phyloP scores from a whole-genome alignment of 257 asterid genomes.

The Anisodus tanguticus region DNA sequence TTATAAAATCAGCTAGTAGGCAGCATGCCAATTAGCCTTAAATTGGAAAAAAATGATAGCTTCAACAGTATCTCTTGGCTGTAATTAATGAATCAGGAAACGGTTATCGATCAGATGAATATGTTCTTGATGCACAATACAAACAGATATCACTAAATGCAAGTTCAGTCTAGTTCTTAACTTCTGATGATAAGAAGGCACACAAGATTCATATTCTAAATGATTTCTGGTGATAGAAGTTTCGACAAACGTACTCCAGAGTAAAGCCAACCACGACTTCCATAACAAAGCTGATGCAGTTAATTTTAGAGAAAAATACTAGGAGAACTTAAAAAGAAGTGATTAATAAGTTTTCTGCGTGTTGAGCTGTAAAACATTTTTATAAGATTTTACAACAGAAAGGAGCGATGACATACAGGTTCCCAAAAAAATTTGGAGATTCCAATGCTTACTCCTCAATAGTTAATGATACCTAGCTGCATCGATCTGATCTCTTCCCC shows the following conservation, averaged over 20 bases:
- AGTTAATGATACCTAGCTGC: constrained; percentile 34
- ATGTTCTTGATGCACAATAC: background rate
- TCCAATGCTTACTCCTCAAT: background rate
- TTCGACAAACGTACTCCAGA: background rate
- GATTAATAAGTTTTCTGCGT: background rate
- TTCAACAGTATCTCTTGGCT: background rate
- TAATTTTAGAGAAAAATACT: background rate
- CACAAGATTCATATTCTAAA: background rate
- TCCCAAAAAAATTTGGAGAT: constrained; percentile 20
- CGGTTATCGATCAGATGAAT: background rate
- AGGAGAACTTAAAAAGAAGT: background rate
- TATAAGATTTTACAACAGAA: background rate
- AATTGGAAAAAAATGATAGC: no score
- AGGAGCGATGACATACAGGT: background rate
- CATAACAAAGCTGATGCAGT: constrained; percentile 10
- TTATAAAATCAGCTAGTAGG: no score
- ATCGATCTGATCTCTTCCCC: constrained; percentile 36
- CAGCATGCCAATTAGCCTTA: no score
- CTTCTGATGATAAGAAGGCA: background rate
- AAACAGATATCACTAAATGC: background rate
- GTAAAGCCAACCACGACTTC: background rate
- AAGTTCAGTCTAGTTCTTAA: background rate
- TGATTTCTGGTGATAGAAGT: background rate
- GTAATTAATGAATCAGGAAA: background rate
- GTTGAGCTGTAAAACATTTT: constrained; percentile 25